Percentiles rank a stretch among this genome's conserved stretches.
These are phyloP conservation scores for Saccharomycopsis crataegensis DNA, from an alignment of 1,139 yeast genomes.

Conservation along the genomic window DNA sequence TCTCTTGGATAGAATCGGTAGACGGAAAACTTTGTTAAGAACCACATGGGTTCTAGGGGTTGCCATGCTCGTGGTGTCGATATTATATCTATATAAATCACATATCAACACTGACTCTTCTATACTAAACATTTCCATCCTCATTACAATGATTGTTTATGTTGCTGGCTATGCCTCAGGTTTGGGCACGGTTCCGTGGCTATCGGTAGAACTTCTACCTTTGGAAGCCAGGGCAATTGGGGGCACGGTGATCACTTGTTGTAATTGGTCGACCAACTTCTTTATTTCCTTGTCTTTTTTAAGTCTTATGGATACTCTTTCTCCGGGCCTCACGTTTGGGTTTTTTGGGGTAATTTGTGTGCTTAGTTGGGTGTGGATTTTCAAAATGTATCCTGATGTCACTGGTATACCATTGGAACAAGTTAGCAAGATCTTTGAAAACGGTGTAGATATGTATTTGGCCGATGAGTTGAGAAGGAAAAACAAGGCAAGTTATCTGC, in stretches of 20 bases:
- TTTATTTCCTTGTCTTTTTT: slow-evolving; percentile 35
- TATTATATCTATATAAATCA: background rate
- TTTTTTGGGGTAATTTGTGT: slow-evolving; percentile 33
- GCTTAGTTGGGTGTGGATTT: slow-evolving; percentile 35
- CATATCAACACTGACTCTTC: background rate
- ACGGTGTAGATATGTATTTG: slow-evolving; percentile 32
- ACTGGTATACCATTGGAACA: slow-evolving; percentile 40
- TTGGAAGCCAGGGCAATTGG: slow-evolving; percentile 38
- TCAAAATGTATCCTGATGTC: slow-evolving; percentile 40
- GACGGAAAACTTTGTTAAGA: slow-evolving; percentile 49
- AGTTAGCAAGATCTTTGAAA: slow-evolving; percentile 33
- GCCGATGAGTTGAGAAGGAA: slow-evolving; percentile 20
- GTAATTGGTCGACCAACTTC: slow-evolving; percentile 39
- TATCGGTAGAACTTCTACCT: slow-evolving; percentile 40
- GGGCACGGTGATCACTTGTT: slow-evolving; percentile 35
- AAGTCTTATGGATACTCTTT: slow-evolving; percentile 29
- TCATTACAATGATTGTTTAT: slow-evolving; percentile 31
- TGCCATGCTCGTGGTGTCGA: slow-evolving; percentile 24
- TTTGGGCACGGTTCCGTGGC: slow-evolving; percentile 43
- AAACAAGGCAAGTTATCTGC: background rate
- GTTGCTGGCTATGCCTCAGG: slow-evolving; percentile 43
- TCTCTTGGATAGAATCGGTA: slow-evolving; percentile 53
- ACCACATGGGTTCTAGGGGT: slow-evolving; percentile 41
- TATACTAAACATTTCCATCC: slow-evolving; percentile 22
- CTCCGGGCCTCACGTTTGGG: slow-evolving; percentile 32